A percentile compares a stretch with the other conserved stretches of the same genome.
Evolutionary conservation across 2,329 filamentous ascomycete genomes (phyloP).

Genomic region (Fusarium subglutinans): DNA sequence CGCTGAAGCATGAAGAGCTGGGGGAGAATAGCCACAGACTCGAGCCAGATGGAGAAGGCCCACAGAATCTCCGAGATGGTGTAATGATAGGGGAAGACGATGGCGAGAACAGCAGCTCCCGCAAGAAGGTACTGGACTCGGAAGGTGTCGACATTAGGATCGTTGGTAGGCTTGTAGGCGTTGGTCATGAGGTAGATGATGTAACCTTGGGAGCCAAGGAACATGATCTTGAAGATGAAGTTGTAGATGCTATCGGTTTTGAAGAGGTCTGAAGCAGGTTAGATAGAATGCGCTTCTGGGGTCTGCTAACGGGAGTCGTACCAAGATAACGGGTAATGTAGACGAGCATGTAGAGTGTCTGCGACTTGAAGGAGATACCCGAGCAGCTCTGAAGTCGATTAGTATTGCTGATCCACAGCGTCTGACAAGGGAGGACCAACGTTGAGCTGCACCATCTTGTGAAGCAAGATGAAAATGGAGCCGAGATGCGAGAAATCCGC

Average conservation of each 20-base stretch:
- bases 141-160: constrained; percentile 97
- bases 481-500: constrained; percentile 95
- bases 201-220: constrained; percentile 89
- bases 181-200: constrained; percentile 98
- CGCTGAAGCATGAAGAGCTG: constrained; percentile 98
- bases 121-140: constrained; percentile 93
- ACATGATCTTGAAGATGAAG: constrained; percentile 93
- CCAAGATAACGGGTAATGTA: constrained; percentile 94
- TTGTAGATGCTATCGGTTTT: constrained; percentile 89
- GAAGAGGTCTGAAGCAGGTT: constrained; percentile 74
- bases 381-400: constrained; percentile 79
- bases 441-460: constrained; percentile 95
- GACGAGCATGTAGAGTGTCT: constrained; percentile 92
- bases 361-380: constrained; percentile 98
- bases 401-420: constrained; percentile 28
- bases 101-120: constrained; percentile 78
- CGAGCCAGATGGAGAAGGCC: constrained; percentile 98
- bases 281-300: neutral
- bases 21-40: constrained; percentile 94
- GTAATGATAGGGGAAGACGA: constrained; percentile 89
- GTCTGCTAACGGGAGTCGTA: constrained; percentile 48
- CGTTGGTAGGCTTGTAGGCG: constrained; percentile 96
- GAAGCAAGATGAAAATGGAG: constrained; percentile 92
- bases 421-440: constrained; percentile 60
- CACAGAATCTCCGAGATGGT: constrained; percentile 86